These are phyloP conservation scores for Ophiostoma himal-ulmi DNA, from an alignment of 2,329 filamentous ascomycete genomes.

Conservation along the genomic window DNA sequence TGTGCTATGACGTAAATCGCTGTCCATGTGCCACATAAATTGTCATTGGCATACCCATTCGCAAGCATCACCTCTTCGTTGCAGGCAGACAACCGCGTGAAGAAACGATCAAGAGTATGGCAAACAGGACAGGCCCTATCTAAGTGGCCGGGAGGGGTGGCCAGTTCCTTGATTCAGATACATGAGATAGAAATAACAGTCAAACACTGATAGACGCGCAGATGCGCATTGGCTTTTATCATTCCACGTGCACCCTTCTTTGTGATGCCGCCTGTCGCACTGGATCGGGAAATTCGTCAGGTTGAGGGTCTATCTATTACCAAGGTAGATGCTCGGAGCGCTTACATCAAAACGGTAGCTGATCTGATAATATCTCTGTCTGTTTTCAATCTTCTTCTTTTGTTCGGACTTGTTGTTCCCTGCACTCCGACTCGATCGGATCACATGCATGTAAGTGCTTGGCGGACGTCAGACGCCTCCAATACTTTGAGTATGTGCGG, in stretches of 20 bases:
- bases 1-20: neutral
- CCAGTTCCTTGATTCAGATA: neutral
- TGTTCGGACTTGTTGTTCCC: neutral
- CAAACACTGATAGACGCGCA: neutral
- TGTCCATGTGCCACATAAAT: neutral
- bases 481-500: neutral
- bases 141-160: neutral
- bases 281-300: neutral
- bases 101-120: neutral
- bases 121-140: neutral
- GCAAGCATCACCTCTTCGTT: neutral
- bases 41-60: no score
- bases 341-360: neutral
- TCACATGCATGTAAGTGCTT: slow-evolving; percentile 2
- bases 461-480: neutral
- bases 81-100: neutral
- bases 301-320: neutral
- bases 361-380: neutral
- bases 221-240: neutral
- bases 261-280: neutral
- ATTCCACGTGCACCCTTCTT: neutral
- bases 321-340: no score
- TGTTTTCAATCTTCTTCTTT: neutral
- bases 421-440: neutral
- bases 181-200: neutral